Evolutionary conservation across 768 basidiomycete genomes (phyloP), one percentile per base, ranked within the genome.

Genomic region (Asterophora lycoperdoides): DNA sequence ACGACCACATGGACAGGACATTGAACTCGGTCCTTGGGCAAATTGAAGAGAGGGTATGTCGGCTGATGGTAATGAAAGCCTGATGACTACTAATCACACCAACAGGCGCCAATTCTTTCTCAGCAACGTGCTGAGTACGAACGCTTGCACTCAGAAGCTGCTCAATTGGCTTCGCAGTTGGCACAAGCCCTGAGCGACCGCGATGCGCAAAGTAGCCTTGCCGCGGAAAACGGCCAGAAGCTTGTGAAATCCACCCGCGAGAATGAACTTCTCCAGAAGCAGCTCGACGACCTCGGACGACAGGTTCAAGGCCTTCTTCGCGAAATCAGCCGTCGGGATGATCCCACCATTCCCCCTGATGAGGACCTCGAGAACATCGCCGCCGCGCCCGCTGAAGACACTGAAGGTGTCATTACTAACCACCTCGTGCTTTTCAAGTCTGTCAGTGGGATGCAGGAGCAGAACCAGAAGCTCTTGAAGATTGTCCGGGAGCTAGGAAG

Each of bases 71-170:
- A 91, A 60, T 44, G 23, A n/a, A 34, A 33, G n/a, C 10, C 14
- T 8, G 14, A 37, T 19, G 6, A 11, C n/a, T 33, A 20, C 28
- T 46, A 45, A 38, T 38, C 19, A 51, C 33, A 50, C 23, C 32
- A 4, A 55, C 23, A 96, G 93, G 93, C 93, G 11, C 95, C 95
- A 8, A 75, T 93, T 19, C 75, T 99, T 7, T 83, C 86, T 13
- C 89, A 95, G 64, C 95, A 97, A 68, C 85, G 90, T 15, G 73
- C 75, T 4, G 94, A 97, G 65, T 93, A 95, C 62, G 87, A 89
- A 56, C 85, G 89, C 14, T 72, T 93, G 9, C 82, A 83, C 57
- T 76, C 79, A 2, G 92, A 95, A 64, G 84, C 89, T 3, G 71
- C 83, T 23, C 84, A 91, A 44, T 81, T 97, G 18, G 84, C 89